Base-by-base conservation (phyloP, 352 stramenopile genomes). In the Globisporangium megalacanthum region DNA sequence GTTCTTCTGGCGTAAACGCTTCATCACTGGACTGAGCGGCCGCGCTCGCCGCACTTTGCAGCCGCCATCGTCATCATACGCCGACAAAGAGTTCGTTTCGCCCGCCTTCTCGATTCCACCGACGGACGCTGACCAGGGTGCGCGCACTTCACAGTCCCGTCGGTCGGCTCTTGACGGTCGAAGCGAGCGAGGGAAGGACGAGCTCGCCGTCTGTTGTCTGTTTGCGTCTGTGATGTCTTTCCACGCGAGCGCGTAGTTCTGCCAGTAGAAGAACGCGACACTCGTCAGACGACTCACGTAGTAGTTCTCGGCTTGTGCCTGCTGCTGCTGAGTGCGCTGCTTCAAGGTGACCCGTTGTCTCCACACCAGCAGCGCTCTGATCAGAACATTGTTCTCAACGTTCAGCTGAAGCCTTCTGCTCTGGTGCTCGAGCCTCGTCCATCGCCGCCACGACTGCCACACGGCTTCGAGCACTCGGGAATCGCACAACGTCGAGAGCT, bases 231-330 rank as follows among this genome's bases (percentile, higher is more conserved):
- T 15, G n/a, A 65, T 71, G 29, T 85, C 75, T 50, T 79, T 78
- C 79, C 79, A 89, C 14, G 75, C 77, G n/a, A 89, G 70, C n/a
- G 66, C 69, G 50, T 88, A 88, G 53, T 82, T 85, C 54, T 88
- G 79, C 79, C 79, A 89, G 58, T 83, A 82, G 66, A 88, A 86
- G 65, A 86, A 88, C 11, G 72, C 49, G 2, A 60, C 41, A 20
- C 68, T 75, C 11, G 73, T 48, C 17, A 88, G 58, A 0, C 73
- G 64, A 19, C 62, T 56, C 3, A 53, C 35, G 22, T 67, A 64
- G 36, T 86, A 83, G 5, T 19, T 22, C 1, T 52, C 42, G 2
- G 62, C 68, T 14, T 70, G 66, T 1, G 13, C 52, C 19, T 49
- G 37, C 9, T 68, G 49, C 19, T 71, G 39, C 17, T 62, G 42